These are phyloP conservation scores for Thoreauomyces humboldtii DNA, from an alignment of 192 early-diverging fungal genomes.

Conservation along the genomic window DNA sequence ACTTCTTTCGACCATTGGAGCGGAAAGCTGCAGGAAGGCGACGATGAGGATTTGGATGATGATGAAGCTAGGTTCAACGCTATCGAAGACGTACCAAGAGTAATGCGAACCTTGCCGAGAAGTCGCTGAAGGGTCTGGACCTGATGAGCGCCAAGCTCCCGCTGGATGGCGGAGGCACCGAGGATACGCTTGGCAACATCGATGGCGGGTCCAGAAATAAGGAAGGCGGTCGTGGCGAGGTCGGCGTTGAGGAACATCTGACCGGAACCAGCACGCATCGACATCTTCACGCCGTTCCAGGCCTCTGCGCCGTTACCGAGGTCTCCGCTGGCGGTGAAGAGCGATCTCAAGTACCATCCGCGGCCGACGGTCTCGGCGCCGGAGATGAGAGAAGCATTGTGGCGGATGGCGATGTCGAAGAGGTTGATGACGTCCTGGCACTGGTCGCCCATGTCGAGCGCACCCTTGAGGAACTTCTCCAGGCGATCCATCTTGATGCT, in stretches of 20 bases:
- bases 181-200: conserved; percentile 15
- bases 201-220: conserved; percentile 12
- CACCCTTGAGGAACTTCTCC: conserved; percentile 19
- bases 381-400: conserved; percentile 2
- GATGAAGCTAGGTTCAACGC: neutral
- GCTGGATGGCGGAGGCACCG: neutral
- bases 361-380: conserved; percentile 19
- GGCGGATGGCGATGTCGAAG: conserved; percentile 22
- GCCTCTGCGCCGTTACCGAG: conserved; percentile 31
- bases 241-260: conserved; percentile 35
- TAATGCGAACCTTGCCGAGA: neutral
- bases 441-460: neutral
- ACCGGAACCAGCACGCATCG: conserved; percentile 25
- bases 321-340: conserved; percentile 2
- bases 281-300: conserved; percentile 33
- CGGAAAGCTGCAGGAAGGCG: neutral
- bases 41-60: conserved; percentile 4
- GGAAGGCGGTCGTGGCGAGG: conserved; percentile 33
- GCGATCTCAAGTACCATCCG: conserved; percentile 16
- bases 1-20: neutral
- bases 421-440: conserved; percentile 25
- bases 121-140: neutral
- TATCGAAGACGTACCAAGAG: neutral
- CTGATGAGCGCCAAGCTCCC: neutral
- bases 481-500: conserved; percentile 17